Evolutionary conservation across 2,329 filamentous ascomycete species (phyloP).

Genomic region (Bipolaris oryzae): DNA sequence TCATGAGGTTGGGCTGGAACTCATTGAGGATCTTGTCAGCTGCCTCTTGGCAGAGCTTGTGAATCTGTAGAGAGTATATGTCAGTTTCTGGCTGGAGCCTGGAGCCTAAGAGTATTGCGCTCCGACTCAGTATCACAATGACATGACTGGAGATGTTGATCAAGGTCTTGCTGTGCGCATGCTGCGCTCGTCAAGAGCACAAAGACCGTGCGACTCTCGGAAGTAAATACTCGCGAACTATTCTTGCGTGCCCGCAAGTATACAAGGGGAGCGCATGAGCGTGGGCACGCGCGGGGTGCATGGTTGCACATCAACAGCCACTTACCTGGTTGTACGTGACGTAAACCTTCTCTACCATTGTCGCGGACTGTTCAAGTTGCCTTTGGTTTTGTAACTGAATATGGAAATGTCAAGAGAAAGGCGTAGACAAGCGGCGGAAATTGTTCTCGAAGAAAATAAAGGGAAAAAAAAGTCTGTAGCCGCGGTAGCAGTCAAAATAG

Average conservation of each 20-base stretch:
- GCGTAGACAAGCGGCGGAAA: neutral
- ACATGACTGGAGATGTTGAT: neutral
- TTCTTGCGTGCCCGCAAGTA: neutral
- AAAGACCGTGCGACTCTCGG: neutral
- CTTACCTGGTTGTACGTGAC: conserved; percentile 53
- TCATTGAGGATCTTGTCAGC: conserved; percentile 80
- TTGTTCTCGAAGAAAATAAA: neutral
- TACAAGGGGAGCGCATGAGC: conserved; percentile 10
- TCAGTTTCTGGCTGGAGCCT: conserved; percentile 11
- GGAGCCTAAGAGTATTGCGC: neutral
- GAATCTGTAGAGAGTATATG: conserved; percentile 66
- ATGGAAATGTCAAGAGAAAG: neutral
- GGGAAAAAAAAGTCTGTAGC: conserved; percentile 19
- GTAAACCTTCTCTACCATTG: conserved; percentile 52
- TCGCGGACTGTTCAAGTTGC: conserved; percentile 19
- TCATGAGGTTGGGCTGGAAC: conserved; percentile 94
- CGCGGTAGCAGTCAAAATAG: conserved; percentile 14
- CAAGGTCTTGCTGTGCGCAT: neutral
- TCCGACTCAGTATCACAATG: neutral
- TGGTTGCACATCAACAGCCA: conserved; percentile 19
- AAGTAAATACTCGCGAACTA: neutral
- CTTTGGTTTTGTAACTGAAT: neutral
- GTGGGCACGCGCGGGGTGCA: conserved; percentile 10
- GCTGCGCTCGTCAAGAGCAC: neutral
- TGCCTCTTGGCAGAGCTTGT: conserved; percentile 92